phyloP scores from a whole-genome alignment of 257 asterid genomes.

The Primulina huaijiensis region DNA sequence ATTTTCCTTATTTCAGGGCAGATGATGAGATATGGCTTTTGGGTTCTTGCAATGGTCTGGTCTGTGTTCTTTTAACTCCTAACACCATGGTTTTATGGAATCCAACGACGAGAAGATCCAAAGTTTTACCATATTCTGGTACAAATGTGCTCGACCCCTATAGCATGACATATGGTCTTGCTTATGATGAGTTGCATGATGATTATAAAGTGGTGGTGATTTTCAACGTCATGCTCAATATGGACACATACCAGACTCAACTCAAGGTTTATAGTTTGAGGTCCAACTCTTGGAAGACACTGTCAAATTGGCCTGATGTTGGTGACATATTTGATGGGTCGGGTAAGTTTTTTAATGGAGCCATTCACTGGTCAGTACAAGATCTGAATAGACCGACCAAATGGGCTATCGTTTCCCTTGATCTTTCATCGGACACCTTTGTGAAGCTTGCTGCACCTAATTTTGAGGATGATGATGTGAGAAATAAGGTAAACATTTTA shows the following conservation, averaged over 20 bases:
- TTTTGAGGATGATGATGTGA: constrained; percentile 7
- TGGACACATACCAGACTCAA: too few relatives aligned
- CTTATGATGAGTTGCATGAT: constrained; percentile 24
- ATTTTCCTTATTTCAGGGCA: constrained; percentile 14
- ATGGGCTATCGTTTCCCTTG: constrained; percentile 20
- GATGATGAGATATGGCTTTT: constrained; percentile 18
- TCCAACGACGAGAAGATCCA: constrained; percentile 18
- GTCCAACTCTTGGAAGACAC: constrained; percentile 22
- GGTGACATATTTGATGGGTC: constrained; percentile 17
- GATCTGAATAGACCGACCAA: neutral
- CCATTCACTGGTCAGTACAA: constrained; percentile 26
- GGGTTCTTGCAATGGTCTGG: constrained; percentile 30
- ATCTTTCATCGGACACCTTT: constrained; percentile 24
- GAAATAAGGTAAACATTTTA: constrained; percentile 8
- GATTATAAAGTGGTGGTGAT: constrained; percentile 30
- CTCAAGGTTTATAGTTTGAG: constrained; percentile 27
- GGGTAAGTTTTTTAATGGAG: constrained; percentile 27
- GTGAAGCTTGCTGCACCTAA: constrained; percentile 10
- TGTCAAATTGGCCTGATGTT: constrained; percentile 16
- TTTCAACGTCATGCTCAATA: neutral
- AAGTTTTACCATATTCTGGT: constrained; percentile 18
- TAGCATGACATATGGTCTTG: constrained; percentile 20
- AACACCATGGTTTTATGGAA: constrained; percentile 27
- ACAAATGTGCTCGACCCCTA: neutral
- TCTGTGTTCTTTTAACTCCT: constrained; percentile 20